Conservation (phyloP, 768 basidiomycete species). For the Phaeotremella fagi region DNA sequence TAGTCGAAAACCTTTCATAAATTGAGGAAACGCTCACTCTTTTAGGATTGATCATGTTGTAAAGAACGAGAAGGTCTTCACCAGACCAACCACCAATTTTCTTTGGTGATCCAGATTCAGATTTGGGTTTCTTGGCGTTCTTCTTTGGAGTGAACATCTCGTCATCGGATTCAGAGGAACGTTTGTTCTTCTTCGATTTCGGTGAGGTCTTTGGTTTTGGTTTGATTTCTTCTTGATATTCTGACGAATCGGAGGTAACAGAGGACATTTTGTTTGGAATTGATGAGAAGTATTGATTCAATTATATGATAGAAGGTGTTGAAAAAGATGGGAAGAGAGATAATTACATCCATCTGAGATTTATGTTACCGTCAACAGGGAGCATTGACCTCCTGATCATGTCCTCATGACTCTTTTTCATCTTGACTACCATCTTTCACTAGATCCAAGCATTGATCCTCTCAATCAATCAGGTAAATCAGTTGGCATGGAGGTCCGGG, state of each 20-base stretch:
- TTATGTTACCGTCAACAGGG: background rate
- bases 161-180: background rate
- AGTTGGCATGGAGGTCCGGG: too few relatives aligned
- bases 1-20: background rate
- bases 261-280: background rate
- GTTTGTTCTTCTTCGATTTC: background rate
- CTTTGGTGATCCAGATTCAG: background rate
- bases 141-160: background rate
- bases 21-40: constrained; percentile 4
- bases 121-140: background rate
- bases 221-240: background rate
- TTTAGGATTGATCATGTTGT: constrained; percentile 28
- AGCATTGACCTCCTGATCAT: background rate
- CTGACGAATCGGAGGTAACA: background rate
- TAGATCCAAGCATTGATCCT: too few relatives aligned
- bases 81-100: constrained; percentile 24
- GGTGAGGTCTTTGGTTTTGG: background rate
- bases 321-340: background rate
- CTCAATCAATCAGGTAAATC: too few relatives aligned
- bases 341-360: background rate
- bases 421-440: too few relatives aligned
- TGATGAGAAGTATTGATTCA: background rate
- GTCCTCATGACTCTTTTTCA: background rate
- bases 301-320: background rate
- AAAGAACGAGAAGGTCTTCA: constrained; percentile 22